These are phyloP conservation scores for Lentinula guzmanii DNA, from an alignment of 768 basidiomycete genomes.

Conservation along the genomic window DNA sequence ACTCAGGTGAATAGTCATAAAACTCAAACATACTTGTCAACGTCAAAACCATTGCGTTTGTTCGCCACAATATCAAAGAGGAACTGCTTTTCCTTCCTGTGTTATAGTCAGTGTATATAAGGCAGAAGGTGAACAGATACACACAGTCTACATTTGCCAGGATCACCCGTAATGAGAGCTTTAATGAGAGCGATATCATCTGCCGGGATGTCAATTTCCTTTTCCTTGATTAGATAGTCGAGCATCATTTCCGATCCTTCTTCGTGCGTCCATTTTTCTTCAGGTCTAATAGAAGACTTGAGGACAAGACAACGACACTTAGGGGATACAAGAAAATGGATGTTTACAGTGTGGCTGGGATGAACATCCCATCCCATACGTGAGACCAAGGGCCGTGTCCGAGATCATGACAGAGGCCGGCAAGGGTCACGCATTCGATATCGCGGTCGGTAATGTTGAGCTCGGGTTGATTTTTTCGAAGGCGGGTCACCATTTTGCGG, in stretches of 20 bases:
- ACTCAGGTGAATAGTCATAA: not conserved
- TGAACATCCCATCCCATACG: slow-evolving; percentile 74
- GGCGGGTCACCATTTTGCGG: slow-evolving; percentile 51
- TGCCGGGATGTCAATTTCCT: slow-evolving; percentile 40
- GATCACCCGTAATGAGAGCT: slow-evolving; percentile 70
- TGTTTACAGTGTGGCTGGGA: slow-evolving; percentile 58
- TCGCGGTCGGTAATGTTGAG: slow-evolving; percentile 68
- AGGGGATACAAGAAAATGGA: not conserved
- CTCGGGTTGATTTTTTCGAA: slow-evolving; percentile 52
- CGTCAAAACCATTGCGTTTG: slow-evolving; percentile 75
- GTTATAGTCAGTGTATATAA: not conserved
- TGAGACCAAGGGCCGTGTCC: slow-evolving; percentile 84
- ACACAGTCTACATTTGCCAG: slow-evolving; percentile 39
- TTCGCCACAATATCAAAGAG: slow-evolving; percentile 86
- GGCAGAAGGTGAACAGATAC: slow-evolving; percentile 14
- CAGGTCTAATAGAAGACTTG: slow-evolving; percentile 28
- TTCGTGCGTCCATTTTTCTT: slow-evolving; percentile 64
- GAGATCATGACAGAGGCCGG: slow-evolving; percentile 80
- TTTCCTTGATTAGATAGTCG: slow-evolving; percentile 54
- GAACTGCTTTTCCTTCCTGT: slow-evolving; percentile 55
- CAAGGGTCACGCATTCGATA: slow-evolving; percentile 70
- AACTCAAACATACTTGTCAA: slow-evolving; percentile 60
- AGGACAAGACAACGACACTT: not conserved
- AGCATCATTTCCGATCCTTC: slow-evolving; percentile 82
- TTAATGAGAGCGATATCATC: slow-evolving; percentile 61